Evolutionary conservation across 129 eudicot species (phyloP).

Genomic region (Tagetes erecta): DNA sequence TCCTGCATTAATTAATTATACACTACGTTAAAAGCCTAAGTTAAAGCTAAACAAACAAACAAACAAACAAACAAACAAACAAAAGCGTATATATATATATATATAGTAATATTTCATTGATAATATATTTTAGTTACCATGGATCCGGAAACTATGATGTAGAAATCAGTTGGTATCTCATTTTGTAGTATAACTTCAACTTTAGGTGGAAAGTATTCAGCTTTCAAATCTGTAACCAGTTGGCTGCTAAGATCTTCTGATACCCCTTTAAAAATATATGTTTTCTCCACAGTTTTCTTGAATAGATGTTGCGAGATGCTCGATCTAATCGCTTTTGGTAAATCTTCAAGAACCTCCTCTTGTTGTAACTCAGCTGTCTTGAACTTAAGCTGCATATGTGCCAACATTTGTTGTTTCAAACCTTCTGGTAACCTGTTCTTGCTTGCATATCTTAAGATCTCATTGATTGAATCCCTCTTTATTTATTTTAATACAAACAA

Average conservation of each 20-base stretch:
- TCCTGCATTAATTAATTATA: constrained; percentile 47
- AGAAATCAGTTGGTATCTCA: constrained; percentile 81
- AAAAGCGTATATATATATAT: too few species aligned
- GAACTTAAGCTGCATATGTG: constrained; percentile 70
- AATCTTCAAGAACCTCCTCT: constrained; percentile 62
- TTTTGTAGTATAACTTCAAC: constrained; percentile 76
- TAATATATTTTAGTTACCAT: constrained; percentile 42
- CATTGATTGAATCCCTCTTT: constrained; percentile 71
- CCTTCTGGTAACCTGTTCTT: constrained; percentile 71
- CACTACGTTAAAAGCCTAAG: background rate
- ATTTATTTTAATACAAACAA: background rate
- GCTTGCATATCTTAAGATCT: constrained; percentile 64
- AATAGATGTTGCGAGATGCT: constrained; percentile 76
- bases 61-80: too few species aligned
- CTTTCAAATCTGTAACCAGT: constrained; percentile 75
- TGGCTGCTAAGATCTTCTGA: constrained; percentile 65
- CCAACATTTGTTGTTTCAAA: constrained; percentile 75
- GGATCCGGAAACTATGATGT: constrained; percentile 68
- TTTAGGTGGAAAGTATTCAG: constrained; percentile 78
- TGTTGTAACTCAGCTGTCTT: constrained; percentile 83
- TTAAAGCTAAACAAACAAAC: background rate
- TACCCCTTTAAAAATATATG: constrained; percentile 63
- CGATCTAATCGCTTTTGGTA: constrained; percentile 79
- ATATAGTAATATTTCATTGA: too few species aligned
- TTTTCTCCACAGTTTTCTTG: constrained; percentile 44